Evolutionary conservation across 768 basidiomycete species (phyloP), one percentile per base, ranked within the genome.

Genomic region (Daedalea quercina): DNA sequence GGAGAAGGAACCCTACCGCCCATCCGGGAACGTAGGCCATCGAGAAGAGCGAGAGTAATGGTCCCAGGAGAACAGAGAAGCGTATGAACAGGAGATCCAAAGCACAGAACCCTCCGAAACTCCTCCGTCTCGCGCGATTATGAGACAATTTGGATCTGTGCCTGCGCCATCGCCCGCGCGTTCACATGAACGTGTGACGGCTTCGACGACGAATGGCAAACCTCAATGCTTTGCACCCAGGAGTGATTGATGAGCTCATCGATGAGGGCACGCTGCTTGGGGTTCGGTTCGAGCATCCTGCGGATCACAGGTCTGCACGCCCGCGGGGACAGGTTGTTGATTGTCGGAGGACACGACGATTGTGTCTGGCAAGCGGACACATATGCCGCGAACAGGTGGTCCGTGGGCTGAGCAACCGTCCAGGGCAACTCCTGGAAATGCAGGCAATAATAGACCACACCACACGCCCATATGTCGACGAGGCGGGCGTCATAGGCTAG

Each of bases 361-460:
- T 74, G 72, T 42, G 71, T 76, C 33, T 75, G 70, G 60, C 80
- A 82, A 3, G 82, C 80, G 12, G 76, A 62, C 0, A 72, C 78
- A 66, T 97, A 99, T 2, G 87, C 73, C 0, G 84, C 75, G 68
- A 92, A 99, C 9, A 95, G 79, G 9, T 77, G 68, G 65, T 99
- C 95, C 9, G 82, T 73, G 17, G 74, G 71, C 65, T 97, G 94
- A 31, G 95, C 95, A 2, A 87, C 90, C 54, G 94, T 88, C 95
- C 96, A 99, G 1, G 95, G 95, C 48, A 99, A 81, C 68, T 99
- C 95, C 67, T 93, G 89, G 76, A 96, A 96, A 69, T 92, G 93
- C 63, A 98, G 79, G 75, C 95, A 99, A 75, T 99, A 99, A 72
- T 95, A 98, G 60, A 99, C 94, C 59, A 99, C 82, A 17, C 88